Percentiles rank a stretch among this genome's conserved stretches.
phyloP scores from a whole-genome alignment of 805 yeast species.

The Kurtzmaniella cleridarum region DNA sequence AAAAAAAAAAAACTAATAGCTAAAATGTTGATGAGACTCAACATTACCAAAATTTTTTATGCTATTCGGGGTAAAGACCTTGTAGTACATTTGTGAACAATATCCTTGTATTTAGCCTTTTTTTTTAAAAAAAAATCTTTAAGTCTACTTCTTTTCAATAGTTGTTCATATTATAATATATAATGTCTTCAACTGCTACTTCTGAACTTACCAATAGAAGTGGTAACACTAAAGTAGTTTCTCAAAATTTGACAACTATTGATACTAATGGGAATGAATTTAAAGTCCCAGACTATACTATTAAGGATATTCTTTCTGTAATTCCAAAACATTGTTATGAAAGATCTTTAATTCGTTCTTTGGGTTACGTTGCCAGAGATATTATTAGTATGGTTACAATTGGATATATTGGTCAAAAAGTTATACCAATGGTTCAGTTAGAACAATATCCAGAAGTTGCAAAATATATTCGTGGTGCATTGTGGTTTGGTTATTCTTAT shows the following conservation, averaged over 20 bases:
- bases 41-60: neutral
- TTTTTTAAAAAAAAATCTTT: constrained; percentile 3
- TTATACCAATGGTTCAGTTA: constrained; percentile 36
- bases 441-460: constrained; percentile 14
- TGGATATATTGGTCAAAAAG: constrained; percentile 38
- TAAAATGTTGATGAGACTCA: neutral
- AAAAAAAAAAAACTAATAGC: too few species aligned
- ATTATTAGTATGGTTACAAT: constrained; percentile 37
- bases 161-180: neutral
- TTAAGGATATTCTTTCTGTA: constrained; percentile 50
- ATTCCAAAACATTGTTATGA: constrained; percentile 61
- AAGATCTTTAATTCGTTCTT: constrained; percentile 44
- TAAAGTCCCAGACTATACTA: constrained; percentile 57
- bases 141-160: neutral
- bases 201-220: constrained; percentile 7
- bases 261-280: constrained; percentile 51
- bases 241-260: constrained; percentile 29
- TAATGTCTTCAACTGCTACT: constrained; percentile 3
- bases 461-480: constrained; percentile 27
- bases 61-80: neutral
- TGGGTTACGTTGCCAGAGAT: constrained; percentile 51
- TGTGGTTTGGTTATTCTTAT: constrained; percentile 38
- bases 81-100: neutral
- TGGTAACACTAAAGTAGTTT: constrained; percentile 8
- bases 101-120: constrained; percentile 1